Evolutionary conservation across 352 stramenopile species (phyloP), one percentile per base, ranked within the genome.

Genomic region (Phytophthora citricola): DNA sequence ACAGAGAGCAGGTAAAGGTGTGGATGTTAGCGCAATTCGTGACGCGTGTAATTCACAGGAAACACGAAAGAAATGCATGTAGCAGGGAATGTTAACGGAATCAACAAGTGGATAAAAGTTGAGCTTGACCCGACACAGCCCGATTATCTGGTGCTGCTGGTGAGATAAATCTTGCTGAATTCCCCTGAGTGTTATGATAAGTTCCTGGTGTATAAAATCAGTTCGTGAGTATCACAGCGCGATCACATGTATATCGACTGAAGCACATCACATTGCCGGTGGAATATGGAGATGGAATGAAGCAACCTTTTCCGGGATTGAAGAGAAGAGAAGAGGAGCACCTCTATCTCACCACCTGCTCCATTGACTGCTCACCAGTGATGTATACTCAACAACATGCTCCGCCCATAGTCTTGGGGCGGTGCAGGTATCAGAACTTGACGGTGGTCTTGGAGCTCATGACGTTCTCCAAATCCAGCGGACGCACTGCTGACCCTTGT

Each of bases 221-320:
- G 20, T 0, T 48, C 7, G 41, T 29, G 41, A 17, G 5, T 48
- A 48, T 14, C 5, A 22, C 9, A 31, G 20, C 31, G 41, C 41
- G 14, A 48, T 29, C 22, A 48, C 31, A 31, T 14, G 2, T 48
- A 5, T 31, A 48, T 31, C 41, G 41, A 31, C 7, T 48, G 22
- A 48, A 48, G 5, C 38, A 10, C 17, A 24, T 72, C 12, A 5
- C 45, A 36, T 9, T 67, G 0, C 57, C 63, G 27, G 39, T 45
- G 20, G 64, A 60, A 17, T 67, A 67, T 40, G 50, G 45, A 9
- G 44, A 63, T 10, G 45, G 31, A 3, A 67, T 72, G 51, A 67
- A 67, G n/a, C 51, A 60, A 3, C 46, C 67, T 7, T 67, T 72
- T 24, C 63, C 51, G 14, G 64, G 52, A 2, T 44, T 60, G 8